phyloP scores from a whole-genome alignment of 768 basidiomycete genomes.

The Leucocoprinus leucothites region DNA sequence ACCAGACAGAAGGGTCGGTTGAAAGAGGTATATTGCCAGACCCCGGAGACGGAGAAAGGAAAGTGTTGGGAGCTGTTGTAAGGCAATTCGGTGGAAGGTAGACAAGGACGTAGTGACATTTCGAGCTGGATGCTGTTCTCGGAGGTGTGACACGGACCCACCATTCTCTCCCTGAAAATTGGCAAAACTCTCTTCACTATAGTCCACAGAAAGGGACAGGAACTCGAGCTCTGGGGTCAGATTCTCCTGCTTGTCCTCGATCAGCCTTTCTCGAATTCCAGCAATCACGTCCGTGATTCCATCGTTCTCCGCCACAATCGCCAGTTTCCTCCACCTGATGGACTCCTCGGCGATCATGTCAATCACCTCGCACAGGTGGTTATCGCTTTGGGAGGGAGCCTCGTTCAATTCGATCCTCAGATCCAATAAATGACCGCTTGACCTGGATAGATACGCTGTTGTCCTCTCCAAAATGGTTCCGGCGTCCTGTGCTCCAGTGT shows the following conservation, averaged over 20 bases:
- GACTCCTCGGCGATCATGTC: conserved; percentile 29
- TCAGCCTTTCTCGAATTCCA: background rate
- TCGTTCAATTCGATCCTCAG: conserved; percentile 26
- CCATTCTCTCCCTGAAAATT: too few species aligned
- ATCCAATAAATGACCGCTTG: conserved; percentile 27
- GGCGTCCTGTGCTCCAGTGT: conserved; percentile 5
- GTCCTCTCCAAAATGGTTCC: conserved; percentile 19
- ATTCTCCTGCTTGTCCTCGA: background rate
- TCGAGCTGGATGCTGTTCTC: too few species aligned
- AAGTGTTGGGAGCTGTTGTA: conserved; percentile 25
- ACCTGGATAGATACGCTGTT: conserved; percentile 31
- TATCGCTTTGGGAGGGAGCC: background rate
- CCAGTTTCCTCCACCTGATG: conserved; percentile 34
- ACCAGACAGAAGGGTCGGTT: conserved; percentile 26
- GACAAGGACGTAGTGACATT: background rate
- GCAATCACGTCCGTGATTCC: background rate
- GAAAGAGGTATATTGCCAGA: conserved; percentile 37
- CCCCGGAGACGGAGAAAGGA: conserved; percentile 42
- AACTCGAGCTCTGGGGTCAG: conserved; percentile 32
- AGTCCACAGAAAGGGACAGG: conserved; percentile 35
- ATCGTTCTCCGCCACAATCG: conserved; percentile 11
- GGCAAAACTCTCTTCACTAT: conserved; percentile 13
- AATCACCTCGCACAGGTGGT: conserved; percentile 22
- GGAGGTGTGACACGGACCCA: too few species aligned
- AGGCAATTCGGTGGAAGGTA: background rate